Conservation (phyloP, 176 grass and related monocot species). For the Lolium rigidum region DNA sequence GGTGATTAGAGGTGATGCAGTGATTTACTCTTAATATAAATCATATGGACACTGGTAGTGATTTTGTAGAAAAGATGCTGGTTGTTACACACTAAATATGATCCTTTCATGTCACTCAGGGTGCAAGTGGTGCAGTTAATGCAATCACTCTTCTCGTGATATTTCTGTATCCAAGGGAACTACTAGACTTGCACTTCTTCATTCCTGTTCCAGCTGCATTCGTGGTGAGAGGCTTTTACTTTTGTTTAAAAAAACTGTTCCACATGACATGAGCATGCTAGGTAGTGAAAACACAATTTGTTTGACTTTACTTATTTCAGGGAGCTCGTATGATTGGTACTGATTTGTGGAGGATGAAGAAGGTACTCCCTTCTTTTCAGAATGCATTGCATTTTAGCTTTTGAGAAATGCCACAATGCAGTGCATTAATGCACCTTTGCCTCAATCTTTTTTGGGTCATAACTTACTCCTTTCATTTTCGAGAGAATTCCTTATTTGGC, state of each 20-base stretch:
- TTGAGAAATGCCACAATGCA: too few relatives aligned
- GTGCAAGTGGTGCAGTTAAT: slow-evolving; percentile 90
- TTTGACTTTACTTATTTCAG: slow-evolving; percentile 50
- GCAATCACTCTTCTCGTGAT: slow-evolving; percentile 75
- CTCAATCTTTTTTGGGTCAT: too few relatives aligned
- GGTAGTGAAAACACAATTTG: background rate
- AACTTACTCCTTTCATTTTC: too few relatives aligned
- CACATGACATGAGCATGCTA: background rate
- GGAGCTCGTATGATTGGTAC: slow-evolving; percentile 63
- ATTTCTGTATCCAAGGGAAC: slow-evolving; percentile 70
- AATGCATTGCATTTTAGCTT: background rate
- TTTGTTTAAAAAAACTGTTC: background rate
- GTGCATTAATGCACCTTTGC: too few relatives aligned
- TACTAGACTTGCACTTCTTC: slow-evolving; percentile 67
- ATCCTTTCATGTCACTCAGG: slow-evolving; percentile 58
- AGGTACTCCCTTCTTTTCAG: slow-evolving; percentile 52
- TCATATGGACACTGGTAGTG: background rate
- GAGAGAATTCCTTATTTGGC: too few relatives aligned
- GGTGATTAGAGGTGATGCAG: background rate
- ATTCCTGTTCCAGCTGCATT: slow-evolving; percentile 78
- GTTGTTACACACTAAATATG: slow-evolving; percentile 25
- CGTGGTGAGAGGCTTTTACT: slow-evolving; percentile 52
- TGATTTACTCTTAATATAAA: slow-evolving; percentile 27
- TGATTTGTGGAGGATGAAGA: slow-evolving; percentile 66
- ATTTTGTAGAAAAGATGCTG: background rate